phyloP scores from a whole-genome alignment of 1,284 basidiomycete species.

The Singerocomus inundabilis region DNA sequence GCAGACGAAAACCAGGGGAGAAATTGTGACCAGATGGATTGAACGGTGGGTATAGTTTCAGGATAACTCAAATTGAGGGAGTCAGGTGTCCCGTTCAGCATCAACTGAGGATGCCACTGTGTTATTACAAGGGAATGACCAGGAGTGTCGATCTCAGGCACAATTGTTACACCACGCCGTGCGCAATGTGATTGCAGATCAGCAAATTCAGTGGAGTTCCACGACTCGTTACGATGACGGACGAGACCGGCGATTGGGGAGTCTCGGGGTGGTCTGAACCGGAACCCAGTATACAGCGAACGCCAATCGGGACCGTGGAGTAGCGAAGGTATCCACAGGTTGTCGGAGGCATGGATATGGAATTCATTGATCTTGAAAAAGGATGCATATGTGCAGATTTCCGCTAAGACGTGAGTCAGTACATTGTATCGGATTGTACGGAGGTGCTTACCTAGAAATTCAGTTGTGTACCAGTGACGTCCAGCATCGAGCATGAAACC shows the following conservation, averaged over 20 bases:
- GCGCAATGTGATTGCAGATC: constrained; percentile 35
- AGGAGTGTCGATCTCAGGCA: constrained; percentile 41
- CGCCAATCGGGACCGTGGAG: constrained; percentile 34
- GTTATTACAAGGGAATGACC: constrained; percentile 38
- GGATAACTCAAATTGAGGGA: constrained; percentile 36
- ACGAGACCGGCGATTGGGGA: constrained; percentile 32
- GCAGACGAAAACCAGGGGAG: constrained; percentile 39
- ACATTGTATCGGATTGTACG: not conserved
- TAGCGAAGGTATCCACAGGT: constrained; percentile 35
- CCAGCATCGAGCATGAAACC: constrained; percentile 42
- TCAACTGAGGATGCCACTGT: constrained; percentile 39
- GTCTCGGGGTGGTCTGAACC: constrained; percentile 33
- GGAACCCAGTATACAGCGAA: constrained; percentile 38
- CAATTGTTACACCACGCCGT: constrained; percentile 31
- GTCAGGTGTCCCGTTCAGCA: constrained; percentile 33
- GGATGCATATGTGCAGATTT: constrained; percentile 39
- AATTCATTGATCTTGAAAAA: constrained; percentile 41
- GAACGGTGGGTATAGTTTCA: constrained; percentile 37
- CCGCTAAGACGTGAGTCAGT: constrained; percentile 23
- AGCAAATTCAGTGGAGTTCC: constrained; percentile 28
- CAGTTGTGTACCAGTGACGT: constrained; percentile 36
- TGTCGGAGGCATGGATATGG: constrained; percentile 39
- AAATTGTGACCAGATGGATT: constrained; percentile 39
- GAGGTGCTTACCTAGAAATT: constrained; percentile 30
- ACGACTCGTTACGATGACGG: constrained; percentile 35